phyloP scores from a whole-genome alignment of 1,284 basidiomycete genomes.

The Phellinidium pouzarii region DNA sequence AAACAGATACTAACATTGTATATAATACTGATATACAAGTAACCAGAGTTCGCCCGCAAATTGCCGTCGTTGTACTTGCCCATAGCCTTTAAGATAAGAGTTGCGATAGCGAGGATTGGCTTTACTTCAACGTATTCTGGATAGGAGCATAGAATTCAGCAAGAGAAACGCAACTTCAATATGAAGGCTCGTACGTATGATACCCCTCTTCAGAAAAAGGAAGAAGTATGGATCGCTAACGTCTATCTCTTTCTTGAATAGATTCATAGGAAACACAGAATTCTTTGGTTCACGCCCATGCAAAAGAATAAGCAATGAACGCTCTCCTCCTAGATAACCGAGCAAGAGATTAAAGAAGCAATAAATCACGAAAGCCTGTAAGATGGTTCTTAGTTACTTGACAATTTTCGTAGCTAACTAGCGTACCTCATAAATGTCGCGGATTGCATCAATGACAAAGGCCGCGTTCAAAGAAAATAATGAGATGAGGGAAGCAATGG shows the following conservation, averaged over 20 bases:
- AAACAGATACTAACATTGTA: slow-evolving; percentile 72
- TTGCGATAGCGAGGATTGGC: slow-evolving; percentile 80
- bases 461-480: slow-evolving; percentile 92
- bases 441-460: slow-evolving; percentile 91
- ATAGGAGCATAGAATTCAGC: not conserved
- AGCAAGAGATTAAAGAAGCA: slow-evolving; percentile 82
- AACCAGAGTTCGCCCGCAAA: slow-evolving; percentile 80
- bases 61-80: slow-evolving; percentile 91
- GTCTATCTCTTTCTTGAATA: slow-evolving; percentile 77
- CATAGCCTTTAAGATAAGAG: slow-evolving; percentile 79
- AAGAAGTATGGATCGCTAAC: slow-evolving; percentile 92
- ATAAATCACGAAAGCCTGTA: slow-evolving; percentile 92
- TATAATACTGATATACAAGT: slow-evolving; percentile 85
- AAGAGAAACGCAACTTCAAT: not conserved
- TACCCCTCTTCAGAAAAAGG: slow-evolving; percentile 89
- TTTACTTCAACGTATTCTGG: slow-evolving; percentile 97
- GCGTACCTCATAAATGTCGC: slow-evolving; percentile 93
- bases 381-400: slow-evolving; percentile 11
- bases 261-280: slow-evolving; percentile 79
- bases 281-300: slow-evolving; percentile 86
- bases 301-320: slow-evolving; percentile 84
- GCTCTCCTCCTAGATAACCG: slow-evolving; percentile 88
- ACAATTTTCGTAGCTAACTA: not conserved
- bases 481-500: slow-evolving; percentile 85
- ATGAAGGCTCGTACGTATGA: slow-evolving; percentile 67